phyloP scores from a whole-genome alignment of 257 asterid species.

The Solanum okadae region DNA sequence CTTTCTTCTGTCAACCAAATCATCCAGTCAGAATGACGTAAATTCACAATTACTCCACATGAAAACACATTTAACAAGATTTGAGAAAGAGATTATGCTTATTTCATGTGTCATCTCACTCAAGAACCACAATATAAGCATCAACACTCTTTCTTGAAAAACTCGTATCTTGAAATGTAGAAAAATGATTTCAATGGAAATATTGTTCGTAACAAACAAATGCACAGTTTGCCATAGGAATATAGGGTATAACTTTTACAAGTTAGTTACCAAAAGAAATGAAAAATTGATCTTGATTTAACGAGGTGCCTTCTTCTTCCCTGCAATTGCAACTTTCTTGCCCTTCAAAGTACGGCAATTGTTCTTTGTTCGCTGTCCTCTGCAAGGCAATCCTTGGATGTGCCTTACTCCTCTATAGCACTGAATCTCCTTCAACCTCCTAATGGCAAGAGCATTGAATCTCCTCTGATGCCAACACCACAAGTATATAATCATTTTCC shows the following conservation, averaged over 20 bases:
- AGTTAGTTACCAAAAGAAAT: neutral
- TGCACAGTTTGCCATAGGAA: neutral
- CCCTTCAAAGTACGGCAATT: conserved; percentile 94
- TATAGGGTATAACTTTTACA: neutral
- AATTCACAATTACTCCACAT: neutral
- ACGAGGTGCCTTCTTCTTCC: conserved; percentile 73
- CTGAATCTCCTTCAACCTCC: conserved; percentile 86
- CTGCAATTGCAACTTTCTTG: conserved; percentile 76
- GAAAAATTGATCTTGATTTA: neutral
- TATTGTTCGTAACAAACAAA: neutral
- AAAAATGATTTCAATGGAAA: neutral
- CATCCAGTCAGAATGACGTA: neutral
- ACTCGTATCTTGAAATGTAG: neutral
- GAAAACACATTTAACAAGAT: neutral
- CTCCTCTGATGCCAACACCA: conserved; percentile 47
- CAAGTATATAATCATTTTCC: neutral
- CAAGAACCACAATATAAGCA: neutral
- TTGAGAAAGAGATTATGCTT: neutral
- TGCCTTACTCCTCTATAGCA: conserved; percentile 94
- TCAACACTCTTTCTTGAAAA: neutral
- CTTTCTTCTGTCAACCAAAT: neutral
- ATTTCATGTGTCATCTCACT: neutral
- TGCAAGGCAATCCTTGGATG: conserved; percentile 86
- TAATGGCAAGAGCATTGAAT: conserved; percentile 74
- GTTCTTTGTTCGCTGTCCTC: conserved; percentile 93